phyloP scores from a whole-genome alignment of 768 basidiomycete genomes.

The Suillus americanus region DNA sequence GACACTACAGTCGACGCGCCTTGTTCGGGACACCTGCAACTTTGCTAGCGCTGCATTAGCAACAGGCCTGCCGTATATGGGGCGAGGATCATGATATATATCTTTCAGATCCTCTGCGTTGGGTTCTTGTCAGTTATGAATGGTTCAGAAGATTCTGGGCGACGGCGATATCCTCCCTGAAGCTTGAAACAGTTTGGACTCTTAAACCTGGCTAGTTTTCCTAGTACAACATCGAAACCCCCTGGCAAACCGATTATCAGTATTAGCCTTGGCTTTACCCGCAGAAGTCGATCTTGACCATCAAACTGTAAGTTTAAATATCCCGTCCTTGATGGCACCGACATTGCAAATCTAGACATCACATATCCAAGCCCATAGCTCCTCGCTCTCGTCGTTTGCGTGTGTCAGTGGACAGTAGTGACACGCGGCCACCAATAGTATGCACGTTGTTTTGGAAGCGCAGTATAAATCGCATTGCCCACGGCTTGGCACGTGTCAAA shows the following conservation, averaged over 20 bases:
- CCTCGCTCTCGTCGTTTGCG: constrained; percentile 28
- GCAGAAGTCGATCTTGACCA: constrained; percentile 17
- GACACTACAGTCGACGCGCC: constrained; percentile 33
- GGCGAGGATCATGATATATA: constrained; percentile 40
- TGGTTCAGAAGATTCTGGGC: background rate
- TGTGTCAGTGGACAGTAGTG: background rate
- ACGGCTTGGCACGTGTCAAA: constrained; percentile 41
- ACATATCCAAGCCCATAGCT: constrained; percentile 36
- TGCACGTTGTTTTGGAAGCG: background rate
- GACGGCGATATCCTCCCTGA: background rate
- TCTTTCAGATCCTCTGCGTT: constrained; percentile 42
- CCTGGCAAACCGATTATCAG: background rate
- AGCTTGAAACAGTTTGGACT: background rate
- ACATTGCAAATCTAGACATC: constrained; percentile 33
- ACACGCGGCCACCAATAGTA: background rate
- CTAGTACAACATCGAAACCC: background rate
- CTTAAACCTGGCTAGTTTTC: background rate
- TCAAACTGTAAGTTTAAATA: background rate
- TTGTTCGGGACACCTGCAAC: constrained; percentile 38
- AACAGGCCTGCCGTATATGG: constrained; percentile 35
- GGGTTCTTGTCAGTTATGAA: constrained; percentile 40
- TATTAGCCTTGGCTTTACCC: constrained; percentile 36
- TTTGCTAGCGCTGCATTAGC: constrained; percentile 36
- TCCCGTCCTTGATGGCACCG: background rate
- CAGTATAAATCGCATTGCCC: constrained; percentile 41